A percentile compares a stretch with the other conserved stretches of the same genome.
Conservation (phyloP, 108 stramenopile genomes). For the Bacterosira constricta region DNA sequence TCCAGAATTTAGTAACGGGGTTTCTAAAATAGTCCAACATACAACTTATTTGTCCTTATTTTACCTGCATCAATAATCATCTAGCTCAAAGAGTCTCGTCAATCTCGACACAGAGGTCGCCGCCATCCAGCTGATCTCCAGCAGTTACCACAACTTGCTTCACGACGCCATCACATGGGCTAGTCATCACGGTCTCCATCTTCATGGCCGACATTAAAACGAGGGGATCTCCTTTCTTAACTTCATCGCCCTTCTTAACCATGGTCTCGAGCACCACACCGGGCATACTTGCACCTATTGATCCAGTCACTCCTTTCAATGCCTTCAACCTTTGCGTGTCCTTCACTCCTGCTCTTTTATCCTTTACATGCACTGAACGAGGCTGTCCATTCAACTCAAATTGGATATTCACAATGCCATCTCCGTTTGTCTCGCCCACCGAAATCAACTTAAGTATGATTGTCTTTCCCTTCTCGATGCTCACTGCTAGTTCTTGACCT, state of each 20-base stretch:
- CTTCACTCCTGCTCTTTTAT: constrained; percentile 52
- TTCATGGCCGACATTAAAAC: constrained; percentile 95
- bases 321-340: constrained; percentile 62
- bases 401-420: constrained; percentile 83
- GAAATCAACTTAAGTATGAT: constrained; percentile 69
- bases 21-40: neutral
- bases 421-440: constrained; percentile 64
- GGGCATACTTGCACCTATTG: constrained; percentile 94
- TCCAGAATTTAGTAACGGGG: no score
- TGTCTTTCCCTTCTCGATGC: constrained; percentile 84
- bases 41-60: neutral
- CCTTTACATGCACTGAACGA: constrained; percentile 75
- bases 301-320: constrained; percentile 50
- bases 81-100: constrained; percentile 49
- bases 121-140: constrained; percentile 86
- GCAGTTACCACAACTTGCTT: constrained; percentile 77
- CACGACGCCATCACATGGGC: constrained; percentile 83
- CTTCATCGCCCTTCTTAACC: constrained; percentile 86
- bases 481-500: constrained; percentile 82
- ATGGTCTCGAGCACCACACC: constrained; percentile 93
- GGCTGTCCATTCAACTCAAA: constrained; percentile 95
- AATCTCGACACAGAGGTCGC: constrained; percentile 93
- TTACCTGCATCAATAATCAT: neutral
- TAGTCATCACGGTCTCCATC: constrained; percentile 95
- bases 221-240: constrained; percentile 89